phyloP scores from a whole-genome alignment of 768 basidiomycete genomes.

The Neoboletus magnificus region DNA sequence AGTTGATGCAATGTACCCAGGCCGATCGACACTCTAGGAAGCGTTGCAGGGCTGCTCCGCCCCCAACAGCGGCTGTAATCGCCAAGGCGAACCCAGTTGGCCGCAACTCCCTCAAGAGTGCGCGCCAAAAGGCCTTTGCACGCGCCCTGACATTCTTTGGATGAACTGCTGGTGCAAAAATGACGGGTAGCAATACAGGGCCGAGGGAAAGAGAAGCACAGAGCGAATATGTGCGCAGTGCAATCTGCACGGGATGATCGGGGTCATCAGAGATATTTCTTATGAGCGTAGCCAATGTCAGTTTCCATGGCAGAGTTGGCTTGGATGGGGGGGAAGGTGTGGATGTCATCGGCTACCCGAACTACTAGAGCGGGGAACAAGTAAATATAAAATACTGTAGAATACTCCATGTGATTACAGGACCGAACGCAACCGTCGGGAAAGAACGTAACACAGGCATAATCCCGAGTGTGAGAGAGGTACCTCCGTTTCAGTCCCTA shows the following conservation, averaged over 20 bases:
- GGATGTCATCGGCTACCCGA: constrained; percentile 4
- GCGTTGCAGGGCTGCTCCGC: constrained; percentile 53
- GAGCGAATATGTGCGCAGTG: constrained; percentile 65
- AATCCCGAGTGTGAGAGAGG: neutral
- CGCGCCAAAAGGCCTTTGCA: constrained; percentile 19
- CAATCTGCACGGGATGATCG: constrained; percentile 53
- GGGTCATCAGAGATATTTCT: constrained; percentile 31
- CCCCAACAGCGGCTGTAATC: constrained; percentile 59
- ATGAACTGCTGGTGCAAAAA: constrained; percentile 34
- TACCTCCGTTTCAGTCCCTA: constrained; percentile 1
- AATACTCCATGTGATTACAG: constrained; percentile 6
- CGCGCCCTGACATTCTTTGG: constrained; percentile 22
- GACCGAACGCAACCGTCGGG: neutral
- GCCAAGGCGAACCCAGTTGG: constrained; percentile 67
- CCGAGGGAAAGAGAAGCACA: constrained; percentile 64
- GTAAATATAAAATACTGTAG: neutral
- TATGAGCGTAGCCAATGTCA: neutral
- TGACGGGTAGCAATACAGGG: constrained; percentile 57
- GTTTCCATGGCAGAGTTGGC: neutral
- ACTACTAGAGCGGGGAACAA: neutral
- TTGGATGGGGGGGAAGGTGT: neutral
- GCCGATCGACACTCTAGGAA: constrained; percentile 8
- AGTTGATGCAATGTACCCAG: neutral
- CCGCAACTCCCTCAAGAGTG: constrained; percentile 56
- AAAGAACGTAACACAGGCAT: neutral